Base-by-base conservation (phyloP, 2,329 filamentous ascomycete genomes). In the Tricladium varicosporioides region DNA sequence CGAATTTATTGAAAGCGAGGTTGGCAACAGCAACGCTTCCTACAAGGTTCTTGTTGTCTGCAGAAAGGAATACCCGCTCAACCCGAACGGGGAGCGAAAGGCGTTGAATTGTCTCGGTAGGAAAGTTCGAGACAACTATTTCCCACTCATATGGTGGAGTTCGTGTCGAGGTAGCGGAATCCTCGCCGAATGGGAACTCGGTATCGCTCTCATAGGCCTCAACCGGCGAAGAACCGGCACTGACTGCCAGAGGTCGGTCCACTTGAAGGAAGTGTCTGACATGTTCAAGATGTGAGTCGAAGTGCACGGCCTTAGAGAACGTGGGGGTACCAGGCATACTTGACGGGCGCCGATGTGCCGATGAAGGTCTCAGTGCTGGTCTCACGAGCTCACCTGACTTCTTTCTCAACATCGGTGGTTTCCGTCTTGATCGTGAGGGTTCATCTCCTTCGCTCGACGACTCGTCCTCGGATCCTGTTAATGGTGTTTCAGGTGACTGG, bases 241-340 rank as follows among this genome's bases (percentile, higher is more conserved):
- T 97, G 71, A 99, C 94, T 50, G 94, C 94, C n/a, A 96, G 86
- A 1, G 94, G 94, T 56, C 91, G 85, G 70, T 99, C 94, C 5
- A 97, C 87, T 70, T 97, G 91, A 18, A 97, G 78, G 73, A 99
- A 99, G 71, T 97, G 94, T 32, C 94, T 85, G 42, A 97, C 93
- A 67, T 97, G 93, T 75, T 97, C 94, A 42, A 97, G 84, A 69
- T 96, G 91, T 22, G 93, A 91, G 74, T 97, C 94, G 71, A 99
- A 99, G 74, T 99, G 94, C n/a, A 99, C 94, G 11, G 90, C 92
- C 74, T 99, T 99, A 65, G 88, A 89, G 71, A 93, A 97, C 8
- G 93, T 94, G 0, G 94, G 94, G 0, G 94, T 99, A 54, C 94
- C 94, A 8, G 94, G 94, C 91, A 97, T 96, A 76, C 93, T 97